Evolutionary conservation across 2,329 filamentous ascomycete genomes (phyloP), one percentile per base, ranked within the genome.

Genomic region (Diaporthe nobilis): DNA sequence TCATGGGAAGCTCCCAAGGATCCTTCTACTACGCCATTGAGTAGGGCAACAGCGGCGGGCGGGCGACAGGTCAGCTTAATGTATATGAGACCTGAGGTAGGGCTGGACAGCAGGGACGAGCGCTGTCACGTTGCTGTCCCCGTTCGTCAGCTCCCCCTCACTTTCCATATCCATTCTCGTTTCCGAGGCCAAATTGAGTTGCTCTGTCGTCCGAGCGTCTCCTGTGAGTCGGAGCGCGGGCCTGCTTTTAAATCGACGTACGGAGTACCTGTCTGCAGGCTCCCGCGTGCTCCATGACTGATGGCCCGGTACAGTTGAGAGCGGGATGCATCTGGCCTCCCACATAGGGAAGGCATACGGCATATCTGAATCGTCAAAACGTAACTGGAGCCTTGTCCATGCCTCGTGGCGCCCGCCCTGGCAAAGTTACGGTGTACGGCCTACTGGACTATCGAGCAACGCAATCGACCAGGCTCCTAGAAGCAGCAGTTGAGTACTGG

Each of bases 181-280:
- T 53, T 55, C n/a, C 71, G 61, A 63, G n/a, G n/a, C 34, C 51
- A 63, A 65, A 65, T 65, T 44, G 51, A 65, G 71, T 65, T 73
- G 34, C 42, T 57, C 31, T 28, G 34, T 49, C 47, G 71, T 73
- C 71, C 71, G 58, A 73, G 71, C 71, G 71, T 37, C 22, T 65
- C 25, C 58, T 65, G 60, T 57, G 49, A 57, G 71, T 53, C 20
- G 58, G 44, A 73, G 71, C 71, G 71, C 71, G 71, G 71, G 51
- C 71, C 71, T 73, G 71, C 58, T 73, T 51, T 73, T 73, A 73
- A 55, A 73, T 73, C 47, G 58, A 65, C 31, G 61, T 55, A 55
- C 34, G 34, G 65, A 70, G 47, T 53, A 55, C 47, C 49, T 39
- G 34, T 42, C 65, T 70, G 65, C 65, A 55, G 9, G 65, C 34